phyloP scores from a whole-genome alignment of 1,284 basidiomycete genomes.

The Ustilago trichophora region DNA sequence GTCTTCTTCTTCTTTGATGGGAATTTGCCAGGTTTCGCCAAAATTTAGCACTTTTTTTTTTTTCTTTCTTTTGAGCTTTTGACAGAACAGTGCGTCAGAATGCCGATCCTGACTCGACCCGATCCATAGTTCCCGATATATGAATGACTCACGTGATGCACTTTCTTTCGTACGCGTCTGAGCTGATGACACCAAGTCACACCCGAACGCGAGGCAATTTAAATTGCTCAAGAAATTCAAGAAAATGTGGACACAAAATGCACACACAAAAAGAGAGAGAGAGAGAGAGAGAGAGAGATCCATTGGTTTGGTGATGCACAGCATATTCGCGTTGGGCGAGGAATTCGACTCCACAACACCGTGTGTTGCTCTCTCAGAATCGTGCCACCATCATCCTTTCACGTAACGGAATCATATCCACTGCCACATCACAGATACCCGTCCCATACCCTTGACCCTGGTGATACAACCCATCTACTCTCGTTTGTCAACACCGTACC shows the following conservation, averaged over 20 bases:
- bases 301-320: too few relatives aligned
- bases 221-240: background rate
- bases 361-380: too few relatives aligned
- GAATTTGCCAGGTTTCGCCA: too few relatives aligned
- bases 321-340: too few relatives aligned
- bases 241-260: constrained; percentile 13
- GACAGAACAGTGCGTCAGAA: background rate
- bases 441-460: constrained; percentile 9
- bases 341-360: too few relatives aligned
- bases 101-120: constrained; percentile 26
- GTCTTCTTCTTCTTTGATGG: constrained; percentile 14
- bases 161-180: constrained; percentile 12
- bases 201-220: background rate
- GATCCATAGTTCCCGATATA: background rate
- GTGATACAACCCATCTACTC: background rate
- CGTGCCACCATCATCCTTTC: too few relatives aligned
- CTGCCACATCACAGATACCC: constrained; percentile 3
- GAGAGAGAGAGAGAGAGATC: background rate
- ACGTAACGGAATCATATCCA: background rate
- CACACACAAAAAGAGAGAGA: constrained; percentile 3
- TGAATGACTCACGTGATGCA: constrained; percentile 10
- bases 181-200: constrained; percentile 1
- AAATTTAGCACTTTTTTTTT: too few relatives aligned
- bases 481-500: background rate
- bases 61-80: too few relatives aligned